Conservation (phyloP, 208 protist genomes). For the Crithidia bombi region DNA sequence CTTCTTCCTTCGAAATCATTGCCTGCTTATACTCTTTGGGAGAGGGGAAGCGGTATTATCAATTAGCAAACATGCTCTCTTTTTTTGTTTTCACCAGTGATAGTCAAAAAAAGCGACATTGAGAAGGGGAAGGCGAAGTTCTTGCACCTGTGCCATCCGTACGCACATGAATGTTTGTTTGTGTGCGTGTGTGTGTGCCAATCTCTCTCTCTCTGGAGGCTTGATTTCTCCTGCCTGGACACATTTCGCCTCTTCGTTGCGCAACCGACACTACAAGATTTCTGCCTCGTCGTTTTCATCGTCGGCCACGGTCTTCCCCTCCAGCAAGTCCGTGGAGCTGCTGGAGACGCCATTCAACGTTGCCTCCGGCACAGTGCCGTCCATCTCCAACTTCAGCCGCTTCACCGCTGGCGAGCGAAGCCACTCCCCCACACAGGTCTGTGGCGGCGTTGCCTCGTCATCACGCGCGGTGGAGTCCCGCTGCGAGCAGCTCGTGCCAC, state of each 20-base stretch:
- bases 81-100: too few relatives aligned
- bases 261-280: constrained; percentile 5
- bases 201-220: too few relatives aligned
- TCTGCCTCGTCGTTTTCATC: constrained; percentile 14
- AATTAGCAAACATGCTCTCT: too few relatives aligned
- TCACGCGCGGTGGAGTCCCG: constrained; percentile 1
- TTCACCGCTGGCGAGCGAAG: constrained; percentile 15
- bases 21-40: too few relatives aligned
- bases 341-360: constrained; percentile 2
- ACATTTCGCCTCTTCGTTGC: too few relatives aligned
- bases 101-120: too few relatives aligned
- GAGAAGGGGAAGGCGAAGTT: too few relatives aligned
- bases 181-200: background rate
- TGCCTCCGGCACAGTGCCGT: background rate
- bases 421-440: constrained; percentile 2
- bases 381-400: constrained; percentile 25
- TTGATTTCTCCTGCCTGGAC: too few relatives aligned
- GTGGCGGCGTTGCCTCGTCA: constrained; percentile 4
- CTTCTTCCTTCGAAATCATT: too few relatives aligned
- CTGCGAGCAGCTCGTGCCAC: constrained; percentile 12
- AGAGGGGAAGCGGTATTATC: too few relatives aligned
- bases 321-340: constrained; percentile 5
- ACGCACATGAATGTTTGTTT: too few relatives aligned
- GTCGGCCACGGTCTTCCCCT: background rate
- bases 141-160: too few relatives aligned